A percentile compares a stretch with the other conserved stretches of the same genome.
phyloP scores from a whole-genome alignment of 345 rosid species.

The Nasturtium officinale region DNA sequence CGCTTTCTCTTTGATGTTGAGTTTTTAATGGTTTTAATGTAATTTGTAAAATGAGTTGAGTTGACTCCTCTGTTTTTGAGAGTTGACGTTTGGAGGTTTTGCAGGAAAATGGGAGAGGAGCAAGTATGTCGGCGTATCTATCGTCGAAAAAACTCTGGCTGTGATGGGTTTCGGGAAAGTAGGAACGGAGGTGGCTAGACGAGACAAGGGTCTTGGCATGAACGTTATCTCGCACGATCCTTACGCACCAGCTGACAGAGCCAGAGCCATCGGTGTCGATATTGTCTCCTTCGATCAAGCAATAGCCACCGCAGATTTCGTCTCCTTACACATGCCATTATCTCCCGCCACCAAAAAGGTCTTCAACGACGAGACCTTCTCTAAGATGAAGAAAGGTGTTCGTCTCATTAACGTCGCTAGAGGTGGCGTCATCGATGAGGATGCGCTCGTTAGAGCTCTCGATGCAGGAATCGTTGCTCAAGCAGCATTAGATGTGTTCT shows the following conservation, averaged over 20 bases:
- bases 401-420: slow-evolving; percentile 82
- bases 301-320: slow-evolving; percentile 66
- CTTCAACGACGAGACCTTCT: slow-evolving; percentile 67
- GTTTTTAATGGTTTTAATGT: too few species aligned
- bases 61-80: background rate
- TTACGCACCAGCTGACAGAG: slow-evolving; percentile 80
- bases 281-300: slow-evolving; percentile 80
- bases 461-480: slow-evolving; percentile 71
- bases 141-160: slow-evolving; percentile 81
- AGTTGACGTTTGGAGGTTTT: background rate
- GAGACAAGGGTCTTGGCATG: slow-evolving; percentile 90
- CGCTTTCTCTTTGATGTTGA: too few species aligned
- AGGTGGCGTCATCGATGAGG: slow-evolving; percentile 91
- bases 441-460: slow-evolving; percentile 73
- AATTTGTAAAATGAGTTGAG: too few species aligned
- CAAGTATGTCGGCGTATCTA: slow-evolving; percentile 81
- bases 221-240: slow-evolving; percentile 84
- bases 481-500: slow-evolving; percentile 90
- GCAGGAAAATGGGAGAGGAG: slow-evolving; percentile 81
- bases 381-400: slow-evolving; percentile 76
- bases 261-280: slow-evolving; percentile 78
- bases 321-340: slow-evolving; percentile 85
- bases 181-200: slow-evolving; percentile 81
- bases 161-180: slow-evolving; percentile 93
- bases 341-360: slow-evolving; percentile 62